Evolutionary conservation across 108 stramenopile genomes (phyloP).

Genomic region (Cyclotella sp.): DNA sequence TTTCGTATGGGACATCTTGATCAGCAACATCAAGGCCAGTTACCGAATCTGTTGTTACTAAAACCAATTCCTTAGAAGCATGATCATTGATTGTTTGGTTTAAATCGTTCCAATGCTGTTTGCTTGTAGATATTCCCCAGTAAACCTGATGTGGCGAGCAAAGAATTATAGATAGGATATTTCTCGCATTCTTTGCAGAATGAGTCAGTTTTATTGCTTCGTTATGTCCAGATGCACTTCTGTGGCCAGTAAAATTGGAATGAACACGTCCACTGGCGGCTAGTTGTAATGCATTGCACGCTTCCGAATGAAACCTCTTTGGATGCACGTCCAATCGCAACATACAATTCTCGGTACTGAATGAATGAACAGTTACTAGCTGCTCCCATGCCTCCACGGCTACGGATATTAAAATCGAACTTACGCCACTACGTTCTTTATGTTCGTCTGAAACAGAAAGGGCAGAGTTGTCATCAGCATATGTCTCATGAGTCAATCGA

Average conservation of each 20-base stretch:
- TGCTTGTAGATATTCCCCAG: conserved; percentile 46
- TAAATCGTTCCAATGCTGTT: conserved; percentile 38
- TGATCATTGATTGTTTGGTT: conserved; percentile 53
- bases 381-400: conserved; percentile 27
- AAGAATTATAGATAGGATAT: conserved; percentile 21
- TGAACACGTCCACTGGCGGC: conserved; percentile 1
- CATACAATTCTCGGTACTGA: conserved; percentile 20
- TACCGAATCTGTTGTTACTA: conserved; percentile 31
- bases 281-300: conserved; percentile 20
- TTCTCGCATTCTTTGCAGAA: conserved; percentile 33
- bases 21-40: conserved; percentile 34
- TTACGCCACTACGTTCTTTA: conserved; percentile 5
- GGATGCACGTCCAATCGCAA: conserved; percentile 48
- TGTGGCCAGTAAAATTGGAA: background rate
- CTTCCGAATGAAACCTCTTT: conserved; percentile 37
- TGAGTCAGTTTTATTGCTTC: conserved; percentile 39
- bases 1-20: conserved; percentile 9
- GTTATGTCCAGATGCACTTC: background rate
- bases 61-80: conserved; percentile 51
- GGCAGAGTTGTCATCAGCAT: background rate
- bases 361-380: conserved; percentile 14
- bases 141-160: conserved; percentile 9
- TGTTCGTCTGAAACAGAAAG: background rate
- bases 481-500: conserved; percentile 40
- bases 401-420: conserved; percentile 14